A percentile compares a stretch with the other conserved stretches of the same genome.
Evolutionary conservation across 1,139 yeast species (phyloP).

Genomic region (Candida sojae): DNA sequence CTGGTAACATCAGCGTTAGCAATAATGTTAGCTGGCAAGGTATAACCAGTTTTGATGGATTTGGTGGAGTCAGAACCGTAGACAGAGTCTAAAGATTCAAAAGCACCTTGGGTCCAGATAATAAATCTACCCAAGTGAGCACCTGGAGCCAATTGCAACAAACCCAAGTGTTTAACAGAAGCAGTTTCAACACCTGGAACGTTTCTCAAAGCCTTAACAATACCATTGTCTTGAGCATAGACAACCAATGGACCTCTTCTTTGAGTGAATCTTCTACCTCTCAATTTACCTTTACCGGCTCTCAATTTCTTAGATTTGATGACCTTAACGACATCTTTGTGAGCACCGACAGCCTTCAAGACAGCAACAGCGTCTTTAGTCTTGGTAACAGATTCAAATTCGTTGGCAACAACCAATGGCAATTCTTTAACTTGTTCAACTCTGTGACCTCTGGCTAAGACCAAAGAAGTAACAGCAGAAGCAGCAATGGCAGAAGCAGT

Average conservation of each 20-base stretch:
- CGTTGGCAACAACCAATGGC: slow-evolving; percentile 96
- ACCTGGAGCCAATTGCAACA: slow-evolving; percentile 99
- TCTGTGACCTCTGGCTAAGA: slow-evolving; percentile 99
- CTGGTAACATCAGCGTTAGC: slow-evolving; percentile 96
- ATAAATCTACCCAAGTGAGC: slow-evolving; percentile 99
- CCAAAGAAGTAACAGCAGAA: slow-evolving; percentile 97
- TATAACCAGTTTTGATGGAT: slow-evolving; percentile 85
- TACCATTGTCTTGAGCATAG: slow-evolving; percentile 97
- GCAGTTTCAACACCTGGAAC: slow-evolving; percentile 99
- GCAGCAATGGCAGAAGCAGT: slow-evolving; percentile 99
- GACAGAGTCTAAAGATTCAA: slow-evolving; percentile 93
- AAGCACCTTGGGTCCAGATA: slow-evolving; percentile 99
- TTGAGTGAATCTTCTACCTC: slow-evolving; percentile 99
- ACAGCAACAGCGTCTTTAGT: slow-evolving; percentile 99
- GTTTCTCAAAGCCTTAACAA: slow-evolving; percentile 99
- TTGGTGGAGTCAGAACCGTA: slow-evolving; percentile 93
- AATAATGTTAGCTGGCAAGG: slow-evolving; percentile 92
- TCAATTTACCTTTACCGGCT: slow-evolving; percentile 99
- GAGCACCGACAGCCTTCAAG: slow-evolving; percentile 98
- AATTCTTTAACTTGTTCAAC: slow-evolving; percentile 98
- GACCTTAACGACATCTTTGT: slow-evolving; percentile 97
- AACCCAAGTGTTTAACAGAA: slow-evolving; percentile 88
- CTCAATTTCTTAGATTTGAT: slow-evolving; percentile 98
- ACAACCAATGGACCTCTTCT: slow-evolving; percentile 99
- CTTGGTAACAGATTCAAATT: slow-evolving; percentile 89